Evolutionary conservation across 495 filamentous ascomycete genomes (phyloP), one percentile per base, ranked within the genome.

Genomic region (Rostrohypoxylon terebratum): DNA sequence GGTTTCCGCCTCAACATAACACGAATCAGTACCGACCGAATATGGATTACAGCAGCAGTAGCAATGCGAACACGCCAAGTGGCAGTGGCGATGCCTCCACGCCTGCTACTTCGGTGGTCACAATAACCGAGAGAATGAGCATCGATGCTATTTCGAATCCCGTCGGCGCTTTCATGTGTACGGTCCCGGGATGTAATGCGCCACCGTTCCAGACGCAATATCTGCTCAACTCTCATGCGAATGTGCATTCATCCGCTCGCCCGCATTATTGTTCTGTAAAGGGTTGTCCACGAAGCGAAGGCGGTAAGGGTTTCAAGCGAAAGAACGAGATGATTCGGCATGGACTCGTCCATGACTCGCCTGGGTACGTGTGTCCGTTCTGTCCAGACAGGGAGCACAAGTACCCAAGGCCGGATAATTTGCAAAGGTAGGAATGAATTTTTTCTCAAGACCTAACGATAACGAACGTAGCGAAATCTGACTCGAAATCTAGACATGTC

Each of bases 321-420:
- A 98, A 99, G 80, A 99, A 99, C 73, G 96, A 99, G 82, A 98
- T 99, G 96, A 97, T 98, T 67, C 87, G 96, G 18, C 96, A 99
- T 82, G 94, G 95, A 3, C 86, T 99, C 1, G 96, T 99, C 1
- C 96, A 99, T 75, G 90, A 94, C 64, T 97, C 94, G 7, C 96
- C 96, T 10, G 96, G 96, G 69, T 99, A 99, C 78, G 90, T 98
- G 36, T 99, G 96, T 80, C 96, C 96, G 1, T 98, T 98, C 78
- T 99, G 96, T 78, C 92, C 93, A 2, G 94, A 98, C 79, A 86
- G 93, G 70, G 95, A 98, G 81, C 96, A 98, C 78, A 95, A 93
- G 78, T 99, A 99, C 78, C 96, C 96, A 18, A 87, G 96, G 72
- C 96, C 96, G 23, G 96, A 98, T 79, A 98, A 99, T 87, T 85